Evolutionary conservation across 305 asterid genomes (phyloP), one percentile per base, ranked within the genome.

Genomic region (Rubia peregrina): DNA sequence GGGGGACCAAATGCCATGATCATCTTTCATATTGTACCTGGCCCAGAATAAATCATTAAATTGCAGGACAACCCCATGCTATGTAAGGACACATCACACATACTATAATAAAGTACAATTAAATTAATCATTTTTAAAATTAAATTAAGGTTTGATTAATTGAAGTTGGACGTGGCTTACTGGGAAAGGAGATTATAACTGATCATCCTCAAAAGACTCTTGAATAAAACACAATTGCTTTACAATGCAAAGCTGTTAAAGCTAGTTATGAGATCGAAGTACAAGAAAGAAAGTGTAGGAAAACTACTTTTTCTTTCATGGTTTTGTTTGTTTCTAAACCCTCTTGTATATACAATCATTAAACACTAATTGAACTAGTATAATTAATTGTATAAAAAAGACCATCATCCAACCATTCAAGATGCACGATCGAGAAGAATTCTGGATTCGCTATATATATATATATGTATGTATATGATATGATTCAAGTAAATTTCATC

Each of bases 11-110:
- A 30, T 1, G 42, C 6, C 6, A 60, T 51, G 36, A 10, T 44
- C 56, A 41, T 17, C 12, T 9, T 59, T 3, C 4, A 46, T 41
- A 9, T 9, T 44, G 67, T 24, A 57, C 44, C 46, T 59, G 40
- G 41, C 40, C 48, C 48, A 63, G 44, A 61, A 61, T 19, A 11
- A 56, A 69, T 56, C 30, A 56, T 56, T 69, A 69, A 42, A 19
- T 64, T 38, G 26, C 48, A 65, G 65, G 77, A 71, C 16, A 70
- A 51, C 65, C 69, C 81, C 90, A 81, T 80, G 82, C 83, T 77
- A 76, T 65, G 72, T 65, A 67, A 74, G 70, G 84, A 84, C 87
- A 80, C 36, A 46, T 17, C 10, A 64, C 41, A 56, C 56, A 14
- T 2, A 57, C 11, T 46, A 70, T 12, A 70, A 22, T 40, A n/a